Percentiles rank a stretch among this genome's conserved stretches.
These are phyloP conservation scores for Candida methanosorbosa DNA, from an alignment of 805 yeast species.

Conservation along the genomic window DNA sequence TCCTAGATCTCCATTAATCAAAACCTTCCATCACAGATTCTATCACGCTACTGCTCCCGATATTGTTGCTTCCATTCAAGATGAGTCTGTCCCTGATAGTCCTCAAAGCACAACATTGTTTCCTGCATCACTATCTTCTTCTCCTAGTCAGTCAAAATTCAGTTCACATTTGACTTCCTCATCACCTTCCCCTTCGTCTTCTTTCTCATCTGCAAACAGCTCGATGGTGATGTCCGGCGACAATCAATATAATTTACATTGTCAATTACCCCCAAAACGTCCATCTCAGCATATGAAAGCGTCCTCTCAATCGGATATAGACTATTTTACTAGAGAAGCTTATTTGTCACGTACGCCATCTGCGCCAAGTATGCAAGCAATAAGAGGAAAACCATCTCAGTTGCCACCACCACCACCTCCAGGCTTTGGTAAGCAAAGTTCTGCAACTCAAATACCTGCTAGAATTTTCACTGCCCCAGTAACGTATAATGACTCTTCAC, in stretches of 20 bases:
- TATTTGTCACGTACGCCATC: constrained; percentile 15
- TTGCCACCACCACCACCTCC: constrained; percentile 1
- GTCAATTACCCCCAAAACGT: no score
- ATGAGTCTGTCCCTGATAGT: background rate
- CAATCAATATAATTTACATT: no score
- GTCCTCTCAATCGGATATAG: no score
- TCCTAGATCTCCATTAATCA: constrained; percentile 15
- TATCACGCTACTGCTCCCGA: constrained; percentile 14
- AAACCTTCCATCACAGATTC: constrained; percentile 11
- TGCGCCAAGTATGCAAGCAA: constrained; percentile 8
- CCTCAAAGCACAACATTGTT: background rate
- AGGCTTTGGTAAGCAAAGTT: background rate
- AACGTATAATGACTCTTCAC: background rate
- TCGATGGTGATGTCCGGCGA: no score
- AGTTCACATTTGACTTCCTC: no score
- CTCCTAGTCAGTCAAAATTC: no score
- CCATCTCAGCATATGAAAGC: no score
- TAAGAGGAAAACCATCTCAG: constrained; percentile 1
- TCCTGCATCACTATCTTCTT: no score
- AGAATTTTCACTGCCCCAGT: constrained; percentile 1
- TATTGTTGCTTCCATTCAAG: background rate
- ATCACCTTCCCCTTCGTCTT: background rate
- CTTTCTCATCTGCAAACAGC: no score
- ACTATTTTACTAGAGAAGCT: no score
- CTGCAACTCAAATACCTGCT: constrained; percentile 1